phyloP scores from a whole-genome alignment of 2,329 filamentous ascomycete genomes.

The Pyricularia grisea region DNA sequence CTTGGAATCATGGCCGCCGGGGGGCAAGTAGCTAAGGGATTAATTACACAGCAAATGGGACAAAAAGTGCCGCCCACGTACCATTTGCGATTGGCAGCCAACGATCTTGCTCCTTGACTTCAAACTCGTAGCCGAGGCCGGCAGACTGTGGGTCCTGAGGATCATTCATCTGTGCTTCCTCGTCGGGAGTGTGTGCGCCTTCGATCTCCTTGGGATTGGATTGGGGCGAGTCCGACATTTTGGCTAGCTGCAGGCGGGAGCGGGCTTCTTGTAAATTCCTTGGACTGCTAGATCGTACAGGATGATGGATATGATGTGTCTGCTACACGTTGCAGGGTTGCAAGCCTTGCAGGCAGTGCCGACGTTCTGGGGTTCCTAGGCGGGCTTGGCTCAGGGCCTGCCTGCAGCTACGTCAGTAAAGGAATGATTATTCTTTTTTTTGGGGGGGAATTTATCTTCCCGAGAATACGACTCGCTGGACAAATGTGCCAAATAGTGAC shows the following conservation, averaged over 20 bases:
- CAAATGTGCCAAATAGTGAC: background rate
- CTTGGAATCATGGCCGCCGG: conserved; percentile 20
- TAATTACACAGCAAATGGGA: conserved; percentile 20
- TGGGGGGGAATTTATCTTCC: conserved; percentile 11
- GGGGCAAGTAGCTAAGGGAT: background rate
- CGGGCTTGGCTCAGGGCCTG: conserved; percentile 2
- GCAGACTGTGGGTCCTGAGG: conserved; percentile 67
- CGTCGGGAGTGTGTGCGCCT: conserved; percentile 85
- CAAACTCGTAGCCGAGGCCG: conserved; percentile 80
- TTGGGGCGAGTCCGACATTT: conserved; percentile 83
- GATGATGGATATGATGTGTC: conserved; percentile 49
- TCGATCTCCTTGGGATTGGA: conserved; percentile 94
- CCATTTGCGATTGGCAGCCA: conserved; percentile 99
- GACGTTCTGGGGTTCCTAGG: conserved; percentile 27
- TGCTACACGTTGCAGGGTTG: conserved; percentile 51
- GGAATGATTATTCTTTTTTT: conserved; percentile 14
- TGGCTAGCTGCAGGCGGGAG: conserved; percentile 59
- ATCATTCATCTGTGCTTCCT: conserved; percentile 92
- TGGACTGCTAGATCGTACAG: conserved; percentile 48
- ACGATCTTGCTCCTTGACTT: conserved; percentile 98
- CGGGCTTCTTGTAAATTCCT: conserved; percentile 51
- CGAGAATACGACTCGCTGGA: background rate
- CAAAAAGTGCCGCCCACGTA: conserved; percentile 59
- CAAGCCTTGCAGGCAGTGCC: conserved; percentile 40
- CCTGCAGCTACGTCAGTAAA: conserved; percentile 43